Evolutionary conservation across 1,284 basidiomycete genomes (phyloP), one percentile per base, ranked within the genome.

Genomic region (Laetiporus sulphureus): DNA sequence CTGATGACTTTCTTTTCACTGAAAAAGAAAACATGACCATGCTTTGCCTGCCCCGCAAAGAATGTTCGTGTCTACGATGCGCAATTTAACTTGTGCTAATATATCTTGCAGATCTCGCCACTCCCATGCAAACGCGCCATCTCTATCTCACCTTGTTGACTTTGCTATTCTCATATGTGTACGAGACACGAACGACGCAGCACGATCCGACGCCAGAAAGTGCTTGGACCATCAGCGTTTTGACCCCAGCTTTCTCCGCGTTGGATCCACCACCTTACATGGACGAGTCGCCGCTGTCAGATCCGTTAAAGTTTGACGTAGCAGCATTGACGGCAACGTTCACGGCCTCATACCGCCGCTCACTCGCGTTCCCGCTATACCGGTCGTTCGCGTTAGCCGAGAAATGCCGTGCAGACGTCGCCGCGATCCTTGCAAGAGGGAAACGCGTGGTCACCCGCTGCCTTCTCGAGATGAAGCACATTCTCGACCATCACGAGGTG

Each of bases 141-240:
- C 68, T 88, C 21, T 83, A 88, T 57, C 65, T 85, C 39, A 79
- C 79, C 0, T 68, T 90, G 22, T 54, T 81, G 41, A 76, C 79
- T 2, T 54, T 91, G 13, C 69, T 91, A 19, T 88, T 88, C 60
- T 72, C 84, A 8, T 79, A 82, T 52, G 72, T 76, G 6, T 91
- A 91, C 58, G 87, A 91, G 48, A 71, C 73, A 36, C 77, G 86
- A 32, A 85, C 80, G 5, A 86, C 79, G 0, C 76, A 83, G 48
- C 67, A 70, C 38, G 87, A 90, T 48, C 76, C 85, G 18, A 88
- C 83, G 2, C 73, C 85, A 11, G 87, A 91, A 61, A 90, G 87
- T 55, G 80, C 84, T 16, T 90, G 86, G 86, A 90, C 87, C 2
- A 69, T 90, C 40, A 73, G 77, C 50, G 69, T 65, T 30, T 69